These are phyloP conservation scores for Daldinia eschscholtzii DNA, from an alignment of 2,329 filamentous ascomycete genomes.

Conservation along the genomic window DNA sequence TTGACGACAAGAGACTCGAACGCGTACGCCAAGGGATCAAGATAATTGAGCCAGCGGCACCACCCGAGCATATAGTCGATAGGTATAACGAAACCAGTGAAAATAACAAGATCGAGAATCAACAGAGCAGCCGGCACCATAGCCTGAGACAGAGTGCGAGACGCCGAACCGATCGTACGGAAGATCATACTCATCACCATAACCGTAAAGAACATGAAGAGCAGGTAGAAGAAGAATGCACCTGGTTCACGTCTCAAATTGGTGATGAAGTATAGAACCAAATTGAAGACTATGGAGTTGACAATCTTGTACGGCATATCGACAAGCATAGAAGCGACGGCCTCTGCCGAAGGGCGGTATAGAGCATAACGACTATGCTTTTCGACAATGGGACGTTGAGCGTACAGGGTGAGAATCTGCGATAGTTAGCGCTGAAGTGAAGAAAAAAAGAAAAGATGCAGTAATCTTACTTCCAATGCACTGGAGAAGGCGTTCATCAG, in stretches of 20 bases:
- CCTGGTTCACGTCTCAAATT: constrained; percentile 80
- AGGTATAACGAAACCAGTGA: constrained; percentile 77
- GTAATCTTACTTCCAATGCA: constrained; percentile 73
- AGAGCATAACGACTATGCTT: constrained; percentile 89
- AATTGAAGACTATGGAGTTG: constrained; percentile 83
- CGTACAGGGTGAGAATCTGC: constrained; percentile 84
- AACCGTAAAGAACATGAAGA: constrained; percentile 80
- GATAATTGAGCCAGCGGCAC: constrained; percentile 86
- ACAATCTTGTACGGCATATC: constrained; percentile 86
- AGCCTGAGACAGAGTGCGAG: constrained; percentile 75
- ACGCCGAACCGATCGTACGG: constrained; percentile 81
- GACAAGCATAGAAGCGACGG: constrained; percentile 85
- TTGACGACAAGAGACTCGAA: constrained; percentile 88
- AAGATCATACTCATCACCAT: constrained; percentile 89
- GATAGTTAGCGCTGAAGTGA: constrained; percentile 34
- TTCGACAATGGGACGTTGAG: constrained; percentile 91
- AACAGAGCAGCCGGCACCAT: constrained; percentile 71
- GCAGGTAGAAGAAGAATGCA: constrained; percentile 86
- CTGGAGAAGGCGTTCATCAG: constrained; percentile 87
- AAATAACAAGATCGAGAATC: constrained; percentile 75
- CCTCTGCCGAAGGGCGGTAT: constrained; percentile 90
- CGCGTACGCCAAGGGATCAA: constrained; percentile 82
- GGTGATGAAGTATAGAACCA: constrained; percentile 88
- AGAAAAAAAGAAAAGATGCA: constrained; percentile 1
- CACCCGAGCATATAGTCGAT: constrained; percentile 80